phyloP scores from a whole-genome alignment of 805 yeast genomes.

The Sungouiella blattae region DNA sequence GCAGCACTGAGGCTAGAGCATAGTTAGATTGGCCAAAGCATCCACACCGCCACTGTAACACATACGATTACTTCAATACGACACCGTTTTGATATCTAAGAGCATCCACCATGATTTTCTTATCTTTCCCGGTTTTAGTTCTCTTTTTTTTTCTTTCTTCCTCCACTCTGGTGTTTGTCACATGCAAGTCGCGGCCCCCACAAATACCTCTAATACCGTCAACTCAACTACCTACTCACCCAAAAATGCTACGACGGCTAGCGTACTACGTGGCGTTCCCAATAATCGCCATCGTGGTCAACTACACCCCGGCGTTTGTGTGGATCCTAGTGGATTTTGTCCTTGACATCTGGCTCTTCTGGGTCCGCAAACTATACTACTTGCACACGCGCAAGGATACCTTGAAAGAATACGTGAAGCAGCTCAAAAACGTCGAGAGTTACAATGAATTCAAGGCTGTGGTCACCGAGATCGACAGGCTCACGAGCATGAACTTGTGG shows the following conservation, averaged over 20 bases:
- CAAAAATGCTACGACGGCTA: not conserved
- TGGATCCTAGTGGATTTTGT: conserved; percentile 43
- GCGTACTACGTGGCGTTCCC: conserved; percentile 4
- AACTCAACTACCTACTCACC: not conserved
- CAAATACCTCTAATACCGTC: too few species aligned
- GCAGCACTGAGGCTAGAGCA: too few species aligned
- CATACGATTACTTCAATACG: too few species aligned
- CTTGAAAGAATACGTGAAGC: conserved; percentile 44
- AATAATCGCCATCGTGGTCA: conserved; percentile 24
- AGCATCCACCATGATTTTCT: too few species aligned
- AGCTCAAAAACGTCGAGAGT: conserved; percentile 48
- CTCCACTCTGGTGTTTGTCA: not conserved
- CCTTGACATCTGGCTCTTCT: conserved; percentile 44
- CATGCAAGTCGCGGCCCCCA: not conserved
- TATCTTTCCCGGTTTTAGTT: too few species aligned
- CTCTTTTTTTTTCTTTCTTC: not conserved
- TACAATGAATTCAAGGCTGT: conserved; percentile 71
- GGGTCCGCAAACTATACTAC: conserved; percentile 38
- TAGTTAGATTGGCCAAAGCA: too few species aligned
- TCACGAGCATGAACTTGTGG: conserved; percentile 51
- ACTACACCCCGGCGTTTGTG: conserved; percentile 36
- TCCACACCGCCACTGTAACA: too few species aligned
- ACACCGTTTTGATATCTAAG: too few species aligned
- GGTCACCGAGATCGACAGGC: conserved; percentile 46
- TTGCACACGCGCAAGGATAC: conserved; percentile 41